Conservation (phyloP, 192 early-diverging fungal genomes). For the Pecoramyces ruminantium region DNA sequence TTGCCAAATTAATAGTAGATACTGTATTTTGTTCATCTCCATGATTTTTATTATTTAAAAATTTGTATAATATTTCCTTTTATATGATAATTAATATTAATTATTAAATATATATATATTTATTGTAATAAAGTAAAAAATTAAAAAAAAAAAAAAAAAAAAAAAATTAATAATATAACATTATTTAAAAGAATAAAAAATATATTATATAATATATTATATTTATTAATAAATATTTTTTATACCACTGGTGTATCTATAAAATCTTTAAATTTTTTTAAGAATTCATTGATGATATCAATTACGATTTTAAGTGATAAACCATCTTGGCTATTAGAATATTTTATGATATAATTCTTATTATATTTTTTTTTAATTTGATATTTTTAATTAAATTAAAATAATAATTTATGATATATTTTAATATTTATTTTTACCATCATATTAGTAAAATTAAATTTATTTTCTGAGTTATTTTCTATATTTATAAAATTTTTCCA, state of each 20-base stretch:
- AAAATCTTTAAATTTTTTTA: conserved; percentile 41
- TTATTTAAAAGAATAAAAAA: too few species aligned
- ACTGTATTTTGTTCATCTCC: neutral
- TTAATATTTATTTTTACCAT: conserved; percentile 16
- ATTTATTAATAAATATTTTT: neutral
- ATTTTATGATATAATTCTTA: neutral
- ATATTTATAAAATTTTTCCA: conserved; percentile 30
- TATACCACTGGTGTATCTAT: conserved; percentile 48
- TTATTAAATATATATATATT: too few species aligned
- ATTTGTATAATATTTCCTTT: neutral
- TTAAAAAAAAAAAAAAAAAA: too few species aligned
- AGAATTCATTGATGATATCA: conserved; percentile 32
- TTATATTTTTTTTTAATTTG: too few species aligned
- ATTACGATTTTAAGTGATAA: neutral
- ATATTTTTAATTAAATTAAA: too few species aligned
- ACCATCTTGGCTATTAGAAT: neutral
- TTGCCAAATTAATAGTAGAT: neutral
- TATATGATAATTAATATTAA: too few species aligned
- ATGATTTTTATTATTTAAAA: neutral
- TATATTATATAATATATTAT: neutral
- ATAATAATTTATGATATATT: too few species aligned
- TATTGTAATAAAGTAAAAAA: too few species aligned
- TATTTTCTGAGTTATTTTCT: conserved; percentile 12
- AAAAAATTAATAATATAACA: too few species aligned
- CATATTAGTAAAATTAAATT: conserved; percentile 17